These are phyloP conservation scores for Ceratocystis cacaofunesta DNA, from an alignment of 2,329 filamentous ascomycete genomes.

Conservation along the genomic window DNA sequence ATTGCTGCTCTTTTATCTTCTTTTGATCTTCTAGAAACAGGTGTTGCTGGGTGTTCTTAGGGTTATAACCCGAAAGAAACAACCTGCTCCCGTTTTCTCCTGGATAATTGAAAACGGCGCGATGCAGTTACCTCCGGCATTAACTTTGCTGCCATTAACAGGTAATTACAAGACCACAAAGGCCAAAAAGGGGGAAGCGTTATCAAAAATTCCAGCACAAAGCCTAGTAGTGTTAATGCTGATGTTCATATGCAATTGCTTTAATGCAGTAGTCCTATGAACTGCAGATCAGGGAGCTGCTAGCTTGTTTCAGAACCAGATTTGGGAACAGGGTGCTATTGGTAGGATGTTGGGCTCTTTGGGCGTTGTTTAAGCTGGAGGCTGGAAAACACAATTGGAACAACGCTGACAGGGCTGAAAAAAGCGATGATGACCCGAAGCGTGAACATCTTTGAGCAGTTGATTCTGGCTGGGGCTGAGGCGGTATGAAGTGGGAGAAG, in stretches of 20 bases:
- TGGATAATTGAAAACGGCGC: neutral
- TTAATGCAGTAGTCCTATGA: neutral
- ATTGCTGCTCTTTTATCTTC: neutral
- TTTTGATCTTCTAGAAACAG: neutral
- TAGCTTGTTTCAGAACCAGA: slow-evolving; percentile 2
- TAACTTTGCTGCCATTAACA: neutral
- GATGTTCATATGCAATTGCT: neutral
- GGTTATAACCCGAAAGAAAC: neutral
- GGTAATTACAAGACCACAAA: neutral
- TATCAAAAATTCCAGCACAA: neutral
- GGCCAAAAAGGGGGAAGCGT: neutral
- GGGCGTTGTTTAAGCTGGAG: neutral
- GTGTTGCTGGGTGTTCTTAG: neutral
- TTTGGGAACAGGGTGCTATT: neutral
- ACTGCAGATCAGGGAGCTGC: neutral
- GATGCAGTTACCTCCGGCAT: neutral
- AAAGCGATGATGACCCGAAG: neutral
- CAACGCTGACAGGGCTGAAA: neutral
- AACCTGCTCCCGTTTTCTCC: neutral
- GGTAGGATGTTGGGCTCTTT: neutral
- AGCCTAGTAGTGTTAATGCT: neutral
- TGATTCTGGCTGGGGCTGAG: neutral
- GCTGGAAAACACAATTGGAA: neutral
- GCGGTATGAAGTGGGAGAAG: neutral
- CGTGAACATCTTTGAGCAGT: neutral